These are phyloP conservation scores for Actinomortierella ambigua DNA, from an alignment of 371 early-diverging fungal genomes.

Conservation along the genomic window DNA sequence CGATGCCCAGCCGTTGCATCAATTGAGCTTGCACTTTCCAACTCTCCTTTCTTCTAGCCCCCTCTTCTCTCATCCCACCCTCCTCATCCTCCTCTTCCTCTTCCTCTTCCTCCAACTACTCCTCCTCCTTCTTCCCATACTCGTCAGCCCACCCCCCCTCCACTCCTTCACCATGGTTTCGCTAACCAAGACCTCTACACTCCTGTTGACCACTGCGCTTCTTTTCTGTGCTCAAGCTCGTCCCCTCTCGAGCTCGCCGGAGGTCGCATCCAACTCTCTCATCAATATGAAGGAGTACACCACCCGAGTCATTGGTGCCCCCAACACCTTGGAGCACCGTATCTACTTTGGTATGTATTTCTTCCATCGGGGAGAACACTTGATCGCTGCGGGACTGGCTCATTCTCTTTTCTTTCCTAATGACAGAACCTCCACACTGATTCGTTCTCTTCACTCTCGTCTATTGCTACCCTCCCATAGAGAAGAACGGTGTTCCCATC, in stretches of 20 bases:
- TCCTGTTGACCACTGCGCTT: too few species aligned
- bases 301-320: slow-evolving; percentile 80
- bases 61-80: neutral
- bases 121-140: slow-evolving; percentile 1
- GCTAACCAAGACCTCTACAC: slow-evolving; percentile 4
- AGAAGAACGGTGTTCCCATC: slow-evolving; percentile 73
- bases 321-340: slow-evolving; percentile 87
- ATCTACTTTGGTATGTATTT: slow-evolving; percentile 82
- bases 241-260: neutral
- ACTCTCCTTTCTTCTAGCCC: too few species aligned
- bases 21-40: neutral
- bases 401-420: too few species aligned
- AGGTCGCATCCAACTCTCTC: slow-evolving; percentile 1
- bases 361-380: too few species aligned
- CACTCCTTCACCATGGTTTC: neutral
- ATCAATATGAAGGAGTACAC: slow-evolving; percentile 62
- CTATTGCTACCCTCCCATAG: slow-evolving; percentile 35
- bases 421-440: too few species aligned
- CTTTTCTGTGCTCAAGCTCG: neutral
- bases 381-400: too few species aligned
- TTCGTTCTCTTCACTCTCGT: neutral
- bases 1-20: too few species aligned
- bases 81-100: neutral
- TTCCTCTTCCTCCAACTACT: neutral
- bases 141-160: neutral